Percentiles rank a stretch among this genome's conserved stretches.
Conservation (phyloP, 1,284 basidiomycete species). For the Ustilago bromivora region DNA sequence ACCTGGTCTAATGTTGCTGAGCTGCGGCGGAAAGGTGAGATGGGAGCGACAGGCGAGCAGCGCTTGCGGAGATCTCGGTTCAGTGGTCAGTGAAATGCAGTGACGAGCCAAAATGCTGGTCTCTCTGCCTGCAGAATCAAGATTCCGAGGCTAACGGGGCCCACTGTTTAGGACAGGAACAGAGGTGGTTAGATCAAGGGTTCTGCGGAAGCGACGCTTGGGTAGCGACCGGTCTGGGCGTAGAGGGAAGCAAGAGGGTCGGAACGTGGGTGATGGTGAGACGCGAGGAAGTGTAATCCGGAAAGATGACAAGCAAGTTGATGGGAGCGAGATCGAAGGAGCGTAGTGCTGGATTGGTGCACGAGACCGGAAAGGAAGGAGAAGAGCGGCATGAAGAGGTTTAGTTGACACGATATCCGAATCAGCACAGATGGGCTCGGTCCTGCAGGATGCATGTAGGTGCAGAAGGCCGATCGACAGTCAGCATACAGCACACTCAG, state of each 20-base stretch:
- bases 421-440: slow-evolving; percentile 7
- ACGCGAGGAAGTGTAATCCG: neutral
- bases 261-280: slow-evolving; percentile 2
- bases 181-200: neutral
- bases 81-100: neutral
- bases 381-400: neutral
- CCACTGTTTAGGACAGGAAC: neutral
- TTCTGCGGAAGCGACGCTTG: neutral
- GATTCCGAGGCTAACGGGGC: neutral
- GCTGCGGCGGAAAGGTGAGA: neutral
- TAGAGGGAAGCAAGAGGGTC: slow-evolving; percentile 4
- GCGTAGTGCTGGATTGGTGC: slow-evolving; percentile 10
- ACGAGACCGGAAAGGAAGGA: slow-evolving; percentile 1
- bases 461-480: neutral
- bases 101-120: neutral
- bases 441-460: slow-evolving; percentile 11
- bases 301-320: neutral
- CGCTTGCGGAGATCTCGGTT: neutral
- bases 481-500: neutral
- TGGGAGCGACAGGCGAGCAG: neutral
- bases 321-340: slow-evolving; percentile 26
- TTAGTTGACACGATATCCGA: neutral
- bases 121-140: neutral
- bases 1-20: neutral
- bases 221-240: neutral